A percentile compares a stretch with the other conserved stretches of the same genome.
Evolutionary conservation across 1,284 basidiomycete genomes (phyloP).

Genomic region (Xerocomus minutiporus): DNA sequence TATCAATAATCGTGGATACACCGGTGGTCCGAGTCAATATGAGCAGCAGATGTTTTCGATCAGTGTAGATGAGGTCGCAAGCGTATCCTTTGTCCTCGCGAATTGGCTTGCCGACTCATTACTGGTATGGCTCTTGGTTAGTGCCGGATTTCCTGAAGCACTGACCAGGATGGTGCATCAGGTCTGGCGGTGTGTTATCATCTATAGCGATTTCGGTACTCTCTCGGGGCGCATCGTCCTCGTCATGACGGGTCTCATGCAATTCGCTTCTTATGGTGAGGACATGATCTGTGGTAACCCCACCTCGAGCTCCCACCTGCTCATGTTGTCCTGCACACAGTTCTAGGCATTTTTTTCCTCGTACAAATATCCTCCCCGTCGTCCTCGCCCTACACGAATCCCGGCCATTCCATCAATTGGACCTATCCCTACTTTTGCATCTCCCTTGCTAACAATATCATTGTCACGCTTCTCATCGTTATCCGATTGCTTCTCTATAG

Average conservation of each 20-base stretch:
- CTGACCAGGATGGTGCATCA: conserved; percentile 5
- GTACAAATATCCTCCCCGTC: conserved; percentile 25
- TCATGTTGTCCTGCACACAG: conserved; percentile 5
- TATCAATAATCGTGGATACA: conserved; percentile 32
- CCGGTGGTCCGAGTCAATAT: conserved; percentile 28
- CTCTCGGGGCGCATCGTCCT: conserved; percentile 14
- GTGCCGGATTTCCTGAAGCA: not conserved
- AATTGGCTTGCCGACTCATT: conserved; percentile 32
- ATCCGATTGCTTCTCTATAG: conserved; percentile 23
- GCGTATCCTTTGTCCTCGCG: conserved; percentile 25
- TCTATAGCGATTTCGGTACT: conserved; percentile 23
- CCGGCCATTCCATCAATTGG: conserved; percentile 20
- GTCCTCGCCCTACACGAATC: conserved; percentile 24
- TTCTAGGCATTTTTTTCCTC: conserved; percentile 26
- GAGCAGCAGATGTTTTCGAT: conserved; percentile 25
- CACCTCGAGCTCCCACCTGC: not conserved
- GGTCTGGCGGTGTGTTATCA: conserved; percentile 34
- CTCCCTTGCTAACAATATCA: conserved; percentile 24
- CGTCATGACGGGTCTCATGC: conserved; percentile 20
- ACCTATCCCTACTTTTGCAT: conserved; percentile 27
- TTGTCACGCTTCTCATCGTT: conserved; percentile 20
- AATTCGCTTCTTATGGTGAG: conserved; percentile 27
- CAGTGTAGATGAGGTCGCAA: conserved; percentile 21
- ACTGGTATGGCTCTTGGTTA: conserved; percentile 19
- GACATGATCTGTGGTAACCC: not conserved